Base-by-base conservation (phyloP, 495 filamentous ascomycete species). In the Penicillium antarcticum region DNA sequence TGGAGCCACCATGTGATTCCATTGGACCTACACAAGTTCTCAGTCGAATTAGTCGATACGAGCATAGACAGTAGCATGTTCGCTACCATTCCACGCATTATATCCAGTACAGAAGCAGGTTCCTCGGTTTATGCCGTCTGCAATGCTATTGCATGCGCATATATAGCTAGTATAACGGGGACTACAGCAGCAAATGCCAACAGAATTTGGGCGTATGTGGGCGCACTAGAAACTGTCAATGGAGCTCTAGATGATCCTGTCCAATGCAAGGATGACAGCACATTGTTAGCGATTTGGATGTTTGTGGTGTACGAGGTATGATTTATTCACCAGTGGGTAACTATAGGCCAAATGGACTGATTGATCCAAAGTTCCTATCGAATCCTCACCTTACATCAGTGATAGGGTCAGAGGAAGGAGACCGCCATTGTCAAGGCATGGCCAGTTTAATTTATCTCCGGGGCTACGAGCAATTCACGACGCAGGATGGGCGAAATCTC, bases 101-200 rank as follows among this genome's bases (percentile, higher is more conserved):
- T 53, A 46, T 41, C 42, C 34, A 46, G 19, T 34, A 39, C 42
- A 41, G 31, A 40, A 49, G 37, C 40, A 42, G 46, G 46, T 3
- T 45, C 50, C 16, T 41, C 32, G 14, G 50, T 53, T 34, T 53
- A 53, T 23, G 50, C 50, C 39, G 50, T 53, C 34, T 53, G 50
- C 18, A 19, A 53, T 45, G 50, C 50, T 17, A 53, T 53, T 46
- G 42, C 50, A 45, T 53, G 50, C 46, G 50, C 50, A 53, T 53
- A 53, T 46, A 14, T 46, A 41, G 42, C 50, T 18, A 53, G 50
- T 37, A 53, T 34, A 16, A 53, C 34, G 8, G 42, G 42, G 19
- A 21, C 42, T 12, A 24, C 50, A 41, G 42, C 42, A 37, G 32
- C 50, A 12, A 33, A 46, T 31, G 42, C 33, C 14, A 46, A 46